Evolutionary conservation across 2,329 filamentous ascomycete species (phyloP), one percentile per base, ranked within the genome.

Genomic region (Harringtonia lauricola): DNA sequence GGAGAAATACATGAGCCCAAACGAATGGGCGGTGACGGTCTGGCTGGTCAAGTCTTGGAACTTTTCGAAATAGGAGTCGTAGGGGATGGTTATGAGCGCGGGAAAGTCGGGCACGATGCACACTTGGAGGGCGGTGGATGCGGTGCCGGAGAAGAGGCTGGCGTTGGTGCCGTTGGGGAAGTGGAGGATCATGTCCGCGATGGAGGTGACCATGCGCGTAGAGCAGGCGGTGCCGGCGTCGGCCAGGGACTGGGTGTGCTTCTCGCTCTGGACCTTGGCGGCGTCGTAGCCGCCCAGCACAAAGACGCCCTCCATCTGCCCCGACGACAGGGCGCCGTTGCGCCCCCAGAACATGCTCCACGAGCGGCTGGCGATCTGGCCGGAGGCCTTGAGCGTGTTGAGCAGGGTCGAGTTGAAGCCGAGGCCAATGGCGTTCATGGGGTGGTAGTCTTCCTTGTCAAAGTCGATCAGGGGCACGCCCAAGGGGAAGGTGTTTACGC

Each of bases 301-400:
- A 10, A 61, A 41, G 19, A 47, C 53, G 13, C 56, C 56, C 17
- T 47, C 46, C 28, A 51, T 47, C 43, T 57, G 52, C n/a, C 45
- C 29, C 8, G 47, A 43, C 41, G 47, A 10, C 26, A 38, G 28
- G 12, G 26, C 46, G 30, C 53, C 54, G 19, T 50, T 50, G 13
- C 51, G 46, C 15, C 58, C 59, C 53, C 55, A 62, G 41, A 58
- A 61, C n/a, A 58, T 52, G 21, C 54, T 55, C 49, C 56, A 61
- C 15, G 51, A 53, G 17, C 54, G 54, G 28, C 54, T 55, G 7
- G 49, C 47, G 42, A 61, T 61, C 29, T 51, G 42, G 17, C 54
- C 53, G 5, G 53, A 39, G 21, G 44, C 30, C 35, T 52, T 46
- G 13, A 62, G 52, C 13, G 47, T 36, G 15, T 47, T 47, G 7